Base-by-base conservation (phyloP, 257 asterid species). In the Scutellaria baicalensis region DNA sequence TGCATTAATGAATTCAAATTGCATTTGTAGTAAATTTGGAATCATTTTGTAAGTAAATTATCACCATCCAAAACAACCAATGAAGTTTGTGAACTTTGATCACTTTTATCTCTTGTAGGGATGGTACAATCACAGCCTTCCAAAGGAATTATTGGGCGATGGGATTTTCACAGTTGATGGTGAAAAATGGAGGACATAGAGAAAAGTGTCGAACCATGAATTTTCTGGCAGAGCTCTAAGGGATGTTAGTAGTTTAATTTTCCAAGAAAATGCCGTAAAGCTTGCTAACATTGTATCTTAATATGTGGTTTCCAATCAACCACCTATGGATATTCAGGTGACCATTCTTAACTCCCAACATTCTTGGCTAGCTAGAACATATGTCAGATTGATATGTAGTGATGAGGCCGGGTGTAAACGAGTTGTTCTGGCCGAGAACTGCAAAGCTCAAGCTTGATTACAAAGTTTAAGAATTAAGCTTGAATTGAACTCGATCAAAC, bases 91-190 rank as follows among this genome's bases (percentile, higher is more conserved):
- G 33, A 27, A 27, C 33, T 27, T 27, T 27, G 33, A 1, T 27
- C 33, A 27, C 33, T 27, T 27, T 27, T 27, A 27, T 27, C 33
- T 27, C 33, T 27, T 47, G 59, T 78, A 90, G 94, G 97, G 95
- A 64, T 3, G 61, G 78, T 40, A 82, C 73, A 78, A 82, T 69
- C 60, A 82, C 69, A 63, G 43, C 68, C 82, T 76, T 64, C 54
- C 84, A 11, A 79, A 66, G 51, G 89, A 85, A 39, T 79, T 90
- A 56, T 64, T 90, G 63, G 95, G 97, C 0, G 93, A 88, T 35
- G 97, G 95, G 9, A 90, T 90, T 70, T 90, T 90, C 78, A 20
- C 91, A 0, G 94, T 90, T 11, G 97, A 90, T 66, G 94, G 92
- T 7, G 86, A 86, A 2, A 85, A 84, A 73, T 91, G 97, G 97